Evolutionary conservation across 2,329 filamentous ascomycete genomes (phyloP).

Genomic region (Aquanectria penicillioides): DNA sequence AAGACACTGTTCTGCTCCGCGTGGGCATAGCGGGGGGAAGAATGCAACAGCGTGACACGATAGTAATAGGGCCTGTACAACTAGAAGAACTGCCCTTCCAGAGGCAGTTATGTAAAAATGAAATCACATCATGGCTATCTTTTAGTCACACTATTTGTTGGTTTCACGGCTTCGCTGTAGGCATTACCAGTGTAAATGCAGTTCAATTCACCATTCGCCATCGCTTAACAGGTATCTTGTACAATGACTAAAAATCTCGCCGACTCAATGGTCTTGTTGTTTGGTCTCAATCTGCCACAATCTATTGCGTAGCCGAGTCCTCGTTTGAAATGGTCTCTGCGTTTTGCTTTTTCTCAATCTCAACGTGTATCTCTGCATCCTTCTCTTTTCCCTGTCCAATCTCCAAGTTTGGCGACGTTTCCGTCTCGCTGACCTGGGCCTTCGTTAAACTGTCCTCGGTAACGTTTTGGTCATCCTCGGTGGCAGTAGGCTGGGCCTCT

Average conservation of each 20-base stretch:
- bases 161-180: slow-evolving; percentile 16
- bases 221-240: slow-evolving; percentile 46
- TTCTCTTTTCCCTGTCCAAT: slow-evolving; percentile 18
- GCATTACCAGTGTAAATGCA: slow-evolving; percentile 29
- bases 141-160: slow-evolving; percentile 19
- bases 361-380: slow-evolving; percentile 10
- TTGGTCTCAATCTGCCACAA: slow-evolving; percentile 29
- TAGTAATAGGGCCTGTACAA: slow-evolving; percentile 39
- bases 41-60: slow-evolving; percentile 32
- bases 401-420: slow-evolving; percentile 6
- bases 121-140: slow-evolving; percentile 30
- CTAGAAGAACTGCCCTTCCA: slow-evolving; percentile 33
- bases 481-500: background rate
- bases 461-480: background rate
- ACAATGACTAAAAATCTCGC: slow-evolving; percentile 37
- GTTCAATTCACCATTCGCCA: slow-evolving; percentile 44
- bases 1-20: background rate
- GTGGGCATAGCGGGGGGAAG: slow-evolving; percentile 6
- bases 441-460: slow-evolving; percentile 2
- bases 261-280: slow-evolving; percentile 30
- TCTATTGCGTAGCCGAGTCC: slow-evolving; percentile 29
- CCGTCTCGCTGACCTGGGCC: slow-evolving; percentile 19
- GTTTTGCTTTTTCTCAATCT: slow-evolving; percentile 24
- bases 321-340: slow-evolving; percentile 17
- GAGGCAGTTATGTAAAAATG: slow-evolving; percentile 37